Evolutionary conservation across 2,329 filamentous ascomycete genomes (phyloP), one percentile per base, ranked within the genome.

Genomic region (Plenodomus tracheiphilus): DNA sequence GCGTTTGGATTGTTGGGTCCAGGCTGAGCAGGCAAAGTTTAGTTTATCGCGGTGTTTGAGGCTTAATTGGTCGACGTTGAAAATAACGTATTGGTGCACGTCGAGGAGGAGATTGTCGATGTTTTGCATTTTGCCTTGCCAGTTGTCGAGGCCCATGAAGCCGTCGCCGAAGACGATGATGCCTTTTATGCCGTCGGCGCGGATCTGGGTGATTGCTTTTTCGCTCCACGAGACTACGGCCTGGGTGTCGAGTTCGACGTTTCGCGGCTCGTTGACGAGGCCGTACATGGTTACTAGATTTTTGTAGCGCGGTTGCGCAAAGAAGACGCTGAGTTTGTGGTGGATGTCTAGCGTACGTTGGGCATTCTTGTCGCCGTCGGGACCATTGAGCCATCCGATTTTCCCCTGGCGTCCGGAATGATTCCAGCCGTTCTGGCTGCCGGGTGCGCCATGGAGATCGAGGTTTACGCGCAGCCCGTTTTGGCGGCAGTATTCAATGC

Each of bases 11-110:
- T 97, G 91, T 61, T 86, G 70, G 3, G 89, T 88, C 94, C 94
- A 99, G 45, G 85, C 91, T 16, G 81, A 77, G 76, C 94, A 99
- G 3, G 93, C 91, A 68, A 96, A 95, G 51, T 87, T 79, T 48
- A 97, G 81, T 75, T 97, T 97, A 58, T 86, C 81, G 46, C 86
- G 81, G 76, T 97, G 94, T 47, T 86, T 86, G 66, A 88, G 86
- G 40, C 84, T 82, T 66, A 99, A 88, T 72, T 96, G 90, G 58
- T 88, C 85, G 34, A 84, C 84, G 79, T 99, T 97, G 81, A 99
- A 99, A 72, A 97, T 97, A 66, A 96, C 90, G 73, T 99, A 99
- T 73, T 97, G 93, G 75, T 99, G 94, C 32, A 95, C 94, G 74
- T 99, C 94, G n/a, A 99, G 84, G 16, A 96, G 83, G 57, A 97